These are phyloP conservation scores for Magnolia kwangsiensis DNA, from an alignment of 164 flowering plant genomes.

Conservation along the genomic window DNA sequence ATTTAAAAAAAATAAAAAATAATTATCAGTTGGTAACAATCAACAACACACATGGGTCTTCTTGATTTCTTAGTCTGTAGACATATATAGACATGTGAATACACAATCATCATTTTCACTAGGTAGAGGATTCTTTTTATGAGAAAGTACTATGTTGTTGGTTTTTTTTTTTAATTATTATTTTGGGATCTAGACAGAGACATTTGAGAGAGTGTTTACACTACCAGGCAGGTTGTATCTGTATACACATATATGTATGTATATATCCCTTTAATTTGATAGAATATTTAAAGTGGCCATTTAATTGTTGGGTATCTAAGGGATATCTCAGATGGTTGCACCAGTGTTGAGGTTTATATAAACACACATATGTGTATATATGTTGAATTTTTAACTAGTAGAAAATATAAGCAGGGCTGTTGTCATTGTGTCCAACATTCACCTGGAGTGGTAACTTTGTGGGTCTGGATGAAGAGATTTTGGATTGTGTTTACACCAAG, in stretches of 20 bases:
- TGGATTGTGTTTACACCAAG: not conserved
- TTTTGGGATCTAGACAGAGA: not conserved
- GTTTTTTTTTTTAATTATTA: too few species aligned
- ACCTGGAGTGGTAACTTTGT: not conserved
- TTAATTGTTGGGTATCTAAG: not conserved
- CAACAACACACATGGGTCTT: conserved; percentile 19
- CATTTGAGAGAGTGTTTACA: not conserved
- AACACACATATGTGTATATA: not conserved
- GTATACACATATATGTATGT: not conserved
- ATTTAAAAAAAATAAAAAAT: too few species aligned
- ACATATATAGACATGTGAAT: too few species aligned
- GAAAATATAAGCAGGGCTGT: not conserved
- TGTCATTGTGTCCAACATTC: not conserved
- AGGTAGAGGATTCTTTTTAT: too few species aligned
- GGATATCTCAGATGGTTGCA: not conserved
- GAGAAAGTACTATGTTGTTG: not conserved
- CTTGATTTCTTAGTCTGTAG: conserved; percentile 6
- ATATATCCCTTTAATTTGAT: not conserved
- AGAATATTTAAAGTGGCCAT: not conserved
- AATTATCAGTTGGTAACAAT: conserved; percentile 7
- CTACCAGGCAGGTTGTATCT: not conserved
- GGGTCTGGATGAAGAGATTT: conserved; percentile 3
- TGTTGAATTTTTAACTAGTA: too few species aligned
- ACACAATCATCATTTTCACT: too few species aligned
- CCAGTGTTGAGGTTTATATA: too few species aligned